These are phyloP conservation scores for Cenchrus purpureus DNA, from an alignment of 176 grass and related monocot genomes.

Conservation along the genomic window DNA sequence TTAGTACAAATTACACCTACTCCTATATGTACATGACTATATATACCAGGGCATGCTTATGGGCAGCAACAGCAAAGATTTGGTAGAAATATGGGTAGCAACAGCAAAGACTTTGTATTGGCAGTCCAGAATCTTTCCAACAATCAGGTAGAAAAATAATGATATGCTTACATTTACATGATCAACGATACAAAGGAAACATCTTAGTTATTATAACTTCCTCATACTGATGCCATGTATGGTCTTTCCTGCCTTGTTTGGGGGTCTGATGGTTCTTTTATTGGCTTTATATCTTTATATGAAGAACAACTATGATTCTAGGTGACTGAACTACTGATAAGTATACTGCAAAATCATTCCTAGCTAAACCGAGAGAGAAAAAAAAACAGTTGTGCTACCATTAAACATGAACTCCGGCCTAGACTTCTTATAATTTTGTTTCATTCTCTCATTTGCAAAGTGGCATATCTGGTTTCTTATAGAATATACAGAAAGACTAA, in stretches of 20 bases:
- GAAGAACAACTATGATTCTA: conserved; percentile 10
- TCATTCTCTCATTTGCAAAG: conserved; percentile 17
- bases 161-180: conserved; percentile 15
- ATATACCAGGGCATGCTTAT: too few species aligned
- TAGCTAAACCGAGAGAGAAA: neutral
- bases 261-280: neutral
- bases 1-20: too few species aligned
- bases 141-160: conserved; percentile 53
- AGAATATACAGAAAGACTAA: neutral
- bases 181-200: conserved; percentile 9
- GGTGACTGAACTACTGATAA: conserved; percentile 2
- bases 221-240: neutral
- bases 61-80: too few species aligned
- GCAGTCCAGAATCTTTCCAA: conserved; percentile 82
- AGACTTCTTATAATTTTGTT: conserved; percentile 3
- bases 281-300: neutral
- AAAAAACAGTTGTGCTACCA: neutral
- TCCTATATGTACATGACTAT: too few species aligned
- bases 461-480: conserved; percentile 2
- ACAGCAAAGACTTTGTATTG: conserved; percentile 41
- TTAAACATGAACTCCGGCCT: neutral
- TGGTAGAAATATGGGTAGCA: too few species aligned
- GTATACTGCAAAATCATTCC: neutral
- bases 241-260: neutral
- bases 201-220: neutral